phyloP scores from a whole-genome alignment of 352 stramenopile genomes.

The Phytopythium montanum region DNA sequence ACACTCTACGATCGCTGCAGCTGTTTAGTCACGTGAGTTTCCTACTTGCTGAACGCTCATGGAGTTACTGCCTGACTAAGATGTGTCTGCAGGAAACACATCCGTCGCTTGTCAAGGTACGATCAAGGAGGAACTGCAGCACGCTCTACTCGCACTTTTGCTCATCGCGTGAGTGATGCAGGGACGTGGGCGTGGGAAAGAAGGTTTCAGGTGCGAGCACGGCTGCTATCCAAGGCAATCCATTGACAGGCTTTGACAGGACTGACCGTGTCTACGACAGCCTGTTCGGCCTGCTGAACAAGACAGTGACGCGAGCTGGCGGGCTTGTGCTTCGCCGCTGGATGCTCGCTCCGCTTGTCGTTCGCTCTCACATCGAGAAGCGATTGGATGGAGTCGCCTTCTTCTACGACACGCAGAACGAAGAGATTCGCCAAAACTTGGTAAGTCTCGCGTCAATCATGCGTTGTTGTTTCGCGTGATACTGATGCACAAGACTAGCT shows the following conservation, averaged over 20 bases:
- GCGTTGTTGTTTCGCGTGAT: not conserved
- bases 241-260: not conserved
- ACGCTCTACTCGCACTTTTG: not conserved
- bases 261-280: conserved; percentile 22
- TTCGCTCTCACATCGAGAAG: conserved; percentile 39
- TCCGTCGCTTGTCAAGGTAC: conserved; percentile 73
- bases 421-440: conserved; percentile 55
- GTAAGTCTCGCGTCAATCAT: conserved; percentile 20
- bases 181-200: conserved; percentile 70
- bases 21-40: conserved; percentile 75
- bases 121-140: not conserved
- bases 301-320: conserved; percentile 69
- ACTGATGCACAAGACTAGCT: conserved; percentile 25
- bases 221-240: not conserved
- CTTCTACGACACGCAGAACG: conserved; percentile 42
- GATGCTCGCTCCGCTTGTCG: conserved; percentile 74
- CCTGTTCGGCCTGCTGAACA: conserved; percentile 77
- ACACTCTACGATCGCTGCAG: conserved; percentile 69
- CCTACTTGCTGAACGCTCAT: not conserved
- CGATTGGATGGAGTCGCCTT: conserved; percentile 57
- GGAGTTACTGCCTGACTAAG: conserved; percentile 2
- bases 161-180: conserved; percentile 22
- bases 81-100: conserved; percentile 56
- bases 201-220: conserved; percentile 78
- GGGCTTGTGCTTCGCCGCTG: conserved; percentile 57